A percentile compares a stretch with the other conserved stretches of the same genome.
Conservation (phyloP, 192 early-diverging fungal species). For the Anaeromyces robustus region DNA sequence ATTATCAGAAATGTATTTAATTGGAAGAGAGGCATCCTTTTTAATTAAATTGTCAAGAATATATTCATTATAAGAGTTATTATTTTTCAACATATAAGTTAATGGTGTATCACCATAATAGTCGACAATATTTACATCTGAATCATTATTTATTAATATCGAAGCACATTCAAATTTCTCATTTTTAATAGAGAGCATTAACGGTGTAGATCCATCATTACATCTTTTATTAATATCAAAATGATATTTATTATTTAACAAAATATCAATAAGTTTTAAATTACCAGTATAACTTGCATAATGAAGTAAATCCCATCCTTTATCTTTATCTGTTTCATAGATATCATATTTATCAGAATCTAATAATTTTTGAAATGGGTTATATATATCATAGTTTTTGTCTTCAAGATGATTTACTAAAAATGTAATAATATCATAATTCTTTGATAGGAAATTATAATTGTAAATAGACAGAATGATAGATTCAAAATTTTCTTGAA, state of each 20-base stretch:
- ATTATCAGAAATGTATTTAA: not conserved
- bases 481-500: not conserved
- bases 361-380: not conserved
- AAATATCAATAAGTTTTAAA: not conserved
- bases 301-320: not conserved
- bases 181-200: not conserved
- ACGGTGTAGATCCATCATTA: not conserved
- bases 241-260: not conserved
- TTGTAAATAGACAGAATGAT: not conserved
- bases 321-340: not conserved
- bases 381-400: not conserved
- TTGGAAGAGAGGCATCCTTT: not conserved
- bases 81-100: not conserved
- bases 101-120: not conserved
- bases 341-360: not conserved
- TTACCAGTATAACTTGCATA: not conserved
- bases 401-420: not conserved
- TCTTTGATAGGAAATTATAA: not conserved
- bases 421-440: not conserved
- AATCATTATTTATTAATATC: not conserved
- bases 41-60: not conserved
- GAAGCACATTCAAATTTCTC: not conserved
- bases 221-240: not conserved
- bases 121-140: not conserved
- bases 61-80: not conserved